Base-by-base conservation (phyloP, 2,329 filamentous ascomycete species). In the Aspergillus quadricinctus region DNA sequence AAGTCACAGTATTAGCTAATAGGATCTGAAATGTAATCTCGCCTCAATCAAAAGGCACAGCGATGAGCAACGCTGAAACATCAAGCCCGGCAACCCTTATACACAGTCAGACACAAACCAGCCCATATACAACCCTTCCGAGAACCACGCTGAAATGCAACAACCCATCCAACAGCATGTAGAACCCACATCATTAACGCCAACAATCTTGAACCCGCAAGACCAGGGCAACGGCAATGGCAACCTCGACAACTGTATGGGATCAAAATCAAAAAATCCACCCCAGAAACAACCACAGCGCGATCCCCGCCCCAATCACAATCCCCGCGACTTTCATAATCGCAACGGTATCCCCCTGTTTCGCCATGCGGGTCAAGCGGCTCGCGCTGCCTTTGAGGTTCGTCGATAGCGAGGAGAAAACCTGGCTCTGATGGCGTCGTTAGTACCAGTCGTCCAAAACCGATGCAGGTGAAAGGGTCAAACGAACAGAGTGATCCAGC, bases 301-400 rank as follows among this genome's bases (percentile, higher is more conserved):
- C 74, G 53, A 97, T 66, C 49, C 95, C 86, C 8, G 78, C 75
- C 6, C 77, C 91, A 46, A 93, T 82, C 25, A 96, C 81, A 41
- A 97, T 95, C 25, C 84, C 93, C 0, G 92, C 86, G 50, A 99
- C 80, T 75, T 97, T 97, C 59, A 99, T 75, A 41, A 97, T 88
- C 17, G 94, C 93, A 43, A 96, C 84, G 67, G 91, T 93, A 76
- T 97, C 96, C 51, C 94, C 94, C 53, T 87, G 86, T 52, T 88
- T 87, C 48, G 94, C 94, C 92, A 97, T 97, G 59, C 92, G 86
- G 23, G 88, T 90, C 49, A 99, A 77, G 11, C 94, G 84, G 50
- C 83, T 81, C 11, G 92, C 92, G 62, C 89, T 95, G 46, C 92
- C 91, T 72, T 91, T 93, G 58, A 99, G 79, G 61, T 87, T 88